Percentiles rank a stretch among this genome's conserved stretches.
These are phyloP conservation scores for Vitis labrusca DNA, from an alignment of 164 flowering plant genomes.

Conservation along the genomic window DNA sequence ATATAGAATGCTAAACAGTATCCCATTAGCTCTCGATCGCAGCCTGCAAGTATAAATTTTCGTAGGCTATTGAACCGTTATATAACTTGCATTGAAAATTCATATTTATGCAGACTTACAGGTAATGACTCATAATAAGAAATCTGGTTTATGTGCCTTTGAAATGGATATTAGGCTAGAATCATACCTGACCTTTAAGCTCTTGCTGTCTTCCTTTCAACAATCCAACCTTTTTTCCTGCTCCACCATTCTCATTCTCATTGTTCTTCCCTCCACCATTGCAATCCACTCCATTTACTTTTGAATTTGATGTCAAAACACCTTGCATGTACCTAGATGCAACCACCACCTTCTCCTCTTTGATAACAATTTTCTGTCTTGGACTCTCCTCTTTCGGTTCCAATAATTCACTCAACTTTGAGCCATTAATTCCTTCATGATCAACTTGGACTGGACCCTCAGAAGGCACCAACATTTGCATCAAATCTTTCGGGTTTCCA, in stretches of 20 bases:
- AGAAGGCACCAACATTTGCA: conserved; percentile 75
- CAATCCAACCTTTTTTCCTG: conserved; percentile 30
- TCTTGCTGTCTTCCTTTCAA: conserved; percentile 48
- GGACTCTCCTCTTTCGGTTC: conserved; percentile 33
- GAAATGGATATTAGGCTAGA: neutral
- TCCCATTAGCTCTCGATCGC: too few relatives aligned
- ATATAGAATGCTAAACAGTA: too few relatives aligned
- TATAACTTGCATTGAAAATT: too few relatives aligned
- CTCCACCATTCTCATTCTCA: conserved; percentile 41
- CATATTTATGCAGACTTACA: neutral
- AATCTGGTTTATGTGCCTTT: neutral
- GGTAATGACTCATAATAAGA: too few relatives aligned
- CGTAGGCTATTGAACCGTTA: too few relatives aligned
- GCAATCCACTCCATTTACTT: conserved; percentile 32
- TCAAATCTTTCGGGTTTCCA: conserved; percentile 88
- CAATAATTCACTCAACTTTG: conserved; percentile 24
- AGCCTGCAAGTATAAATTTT: too few relatives aligned
- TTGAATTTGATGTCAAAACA: conserved; percentile 30
- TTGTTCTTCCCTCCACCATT: conserved; percentile 23
- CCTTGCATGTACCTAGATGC: conserved; percentile 95
- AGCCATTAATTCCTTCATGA: conserved; percentile 18
- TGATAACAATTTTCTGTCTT: conserved; percentile 65
- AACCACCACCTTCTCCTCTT: conserved; percentile 79
- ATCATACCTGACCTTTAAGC: conserved; percentile 65
- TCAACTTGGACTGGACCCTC: conserved; percentile 34